These are phyloP conservation scores for Trichoderma sp. DNA, from an alignment of 2,329 filamentous ascomycete species.

Conservation along the genomic window DNA sequence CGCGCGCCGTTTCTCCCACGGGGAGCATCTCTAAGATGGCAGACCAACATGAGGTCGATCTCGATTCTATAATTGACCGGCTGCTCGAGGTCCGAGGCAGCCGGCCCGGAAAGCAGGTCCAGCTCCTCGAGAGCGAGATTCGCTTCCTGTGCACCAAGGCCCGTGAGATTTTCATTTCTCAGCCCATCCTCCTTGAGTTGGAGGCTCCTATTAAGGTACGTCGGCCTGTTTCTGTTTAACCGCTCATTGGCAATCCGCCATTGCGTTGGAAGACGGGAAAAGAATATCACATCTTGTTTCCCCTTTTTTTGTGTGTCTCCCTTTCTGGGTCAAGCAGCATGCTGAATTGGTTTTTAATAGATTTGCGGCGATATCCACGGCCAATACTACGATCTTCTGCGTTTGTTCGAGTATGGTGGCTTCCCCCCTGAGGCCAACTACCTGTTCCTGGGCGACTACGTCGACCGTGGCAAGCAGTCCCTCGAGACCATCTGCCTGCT, in stretches of 20 bases:
- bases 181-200: slow-evolving; percentile 95
- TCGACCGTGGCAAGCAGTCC: slow-evolving; percentile 98
- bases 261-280: not conserved
- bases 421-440: slow-evolving; percentile 99
- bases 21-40: slow-evolving; percentile 53
- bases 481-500: slow-evolving; percentile 97
- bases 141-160: slow-evolving; percentile 97
- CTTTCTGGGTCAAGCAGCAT: not conserved
- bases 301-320: not conserved
- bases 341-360: slow-evolving; percentile 48
- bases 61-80: slow-evolving; percentile 99
- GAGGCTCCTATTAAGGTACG: slow-evolving; percentile 98
- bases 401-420: slow-evolving; percentile 96
- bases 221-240: slow-evolving; percentile 26
- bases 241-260: not conserved
- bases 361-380: slow-evolving; percentile 99
- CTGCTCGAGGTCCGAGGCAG: slow-evolving; percentile 96
- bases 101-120: slow-evolving; percentile 97
- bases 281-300: not conserved
- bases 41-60: slow-evolving; percentile 83
- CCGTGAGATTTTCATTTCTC: slow-evolving; percentile 98
- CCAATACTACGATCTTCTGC: slow-evolving; percentile 97
- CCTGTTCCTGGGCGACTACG: slow-evolving; percentile 98
- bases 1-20: slow-evolving; percentile 42
- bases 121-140: slow-evolving; percentile 94